Evolutionary conservation across 768 basidiomycete genomes (phyloP), one percentile per base, ranked within the genome.

Genomic region (Collybiopsis confluens): DNA sequence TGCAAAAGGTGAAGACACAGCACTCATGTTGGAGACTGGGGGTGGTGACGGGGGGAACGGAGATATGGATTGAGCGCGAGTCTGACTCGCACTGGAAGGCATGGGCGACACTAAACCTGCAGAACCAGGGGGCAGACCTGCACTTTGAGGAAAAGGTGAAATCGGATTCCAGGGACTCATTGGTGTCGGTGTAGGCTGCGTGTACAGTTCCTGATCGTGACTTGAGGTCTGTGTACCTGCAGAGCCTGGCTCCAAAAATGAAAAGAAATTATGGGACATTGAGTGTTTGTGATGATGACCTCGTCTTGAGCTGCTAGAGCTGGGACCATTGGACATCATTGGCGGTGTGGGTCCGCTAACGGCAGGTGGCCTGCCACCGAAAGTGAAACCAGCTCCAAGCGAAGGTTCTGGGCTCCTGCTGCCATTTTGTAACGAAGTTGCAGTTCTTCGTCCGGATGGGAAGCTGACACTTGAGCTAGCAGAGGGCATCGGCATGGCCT

Each of bases 231-330:
- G 40, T 48, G 52, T 41, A 48, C 28, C 30, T 20, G 28, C 45
- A 62, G 45, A 59, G 60, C 83, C 84, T 1, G 92, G 92, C 60
- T 95, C 92, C 40, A 98, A 85, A 65, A 97, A 97, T 0, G 92
- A 93, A 70, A 96, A 96, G 70, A 97, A 94, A 62, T 91, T 92
- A 66, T 97, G 93, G 0, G 93, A 96, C 10, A 94, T 68, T 0
- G 92, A 96, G 67, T 96, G 94, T 68, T 93, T 92, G 63, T 96
- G 94, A 68, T 97, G 88, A 62, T 92, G 91, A 0, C 90, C 91
- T 37, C 88, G 70, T 33, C 83, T 73, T 9, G 74, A 71, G 1
- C 63, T 50, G 0, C 67, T 55, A 6, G 57, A 55, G 8, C 54
- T 53, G 8, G 64, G 54, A 1, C 52, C 58, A 11, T 61, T 57